Evolutionary conservation across 2,329 filamentous ascomycete species (phyloP).

Genomic region (Apiospora kogelbergensis): DNA sequence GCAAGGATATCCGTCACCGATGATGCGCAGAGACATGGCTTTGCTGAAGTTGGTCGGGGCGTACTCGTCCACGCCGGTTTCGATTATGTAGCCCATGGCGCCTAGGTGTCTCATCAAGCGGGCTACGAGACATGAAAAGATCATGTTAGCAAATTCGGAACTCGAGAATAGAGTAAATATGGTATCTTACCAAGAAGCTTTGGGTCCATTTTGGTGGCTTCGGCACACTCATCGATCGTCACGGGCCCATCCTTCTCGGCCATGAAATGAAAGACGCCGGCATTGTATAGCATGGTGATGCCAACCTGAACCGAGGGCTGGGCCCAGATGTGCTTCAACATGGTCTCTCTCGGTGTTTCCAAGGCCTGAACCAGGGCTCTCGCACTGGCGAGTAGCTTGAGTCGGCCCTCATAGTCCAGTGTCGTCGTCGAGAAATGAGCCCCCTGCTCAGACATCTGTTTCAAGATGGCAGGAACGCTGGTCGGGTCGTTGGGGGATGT

Average conservation of each 20-base stretch:
- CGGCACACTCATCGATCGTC: background rate
- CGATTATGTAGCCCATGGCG: constrained; percentile 17
- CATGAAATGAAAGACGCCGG: background rate
- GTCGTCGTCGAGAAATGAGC: background rate
- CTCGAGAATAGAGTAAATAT: too few relatives aligned
- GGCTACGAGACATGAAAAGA: constrained; percentile 27
- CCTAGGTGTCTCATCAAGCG: constrained; percentile 28
- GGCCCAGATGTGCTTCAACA: background rate
- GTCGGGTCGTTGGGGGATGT: background rate
- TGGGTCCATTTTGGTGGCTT: background rate
- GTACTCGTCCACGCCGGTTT: constrained; percentile 16
- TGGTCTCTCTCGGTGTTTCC: background rate
- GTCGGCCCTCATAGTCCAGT: background rate
- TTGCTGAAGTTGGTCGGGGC: constrained; percentile 17
- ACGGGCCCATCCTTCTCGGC: background rate
- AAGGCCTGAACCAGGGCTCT: background rate
- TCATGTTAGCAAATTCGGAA: background rate
- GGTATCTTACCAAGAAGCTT: background rate
- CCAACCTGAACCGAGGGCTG: background rate
- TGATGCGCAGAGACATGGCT: constrained; percentile 15
- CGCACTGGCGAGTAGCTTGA: background rate
- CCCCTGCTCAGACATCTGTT: background rate
- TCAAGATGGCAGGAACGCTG: background rate
- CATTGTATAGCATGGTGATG: background rate
- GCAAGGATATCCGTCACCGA: constrained; percentile 18